Conservation (phyloP, 768 basidiomycete genomes). For the Suillus alpinus region DNA sequence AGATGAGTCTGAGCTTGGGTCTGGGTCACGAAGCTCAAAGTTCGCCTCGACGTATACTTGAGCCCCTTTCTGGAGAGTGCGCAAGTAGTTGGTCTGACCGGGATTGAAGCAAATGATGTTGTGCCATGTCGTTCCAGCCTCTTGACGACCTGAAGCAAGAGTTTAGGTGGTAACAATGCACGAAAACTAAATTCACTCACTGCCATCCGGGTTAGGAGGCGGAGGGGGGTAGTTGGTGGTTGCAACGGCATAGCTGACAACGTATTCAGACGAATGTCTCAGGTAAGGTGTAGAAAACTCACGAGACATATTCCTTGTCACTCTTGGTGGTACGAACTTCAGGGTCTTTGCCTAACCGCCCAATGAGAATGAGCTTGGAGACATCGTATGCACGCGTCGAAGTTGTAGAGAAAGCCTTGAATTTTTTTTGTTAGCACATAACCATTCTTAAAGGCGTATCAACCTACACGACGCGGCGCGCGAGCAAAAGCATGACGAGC, state of each 20-base stretch:
- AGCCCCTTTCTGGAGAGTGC: conserved; percentile 63
- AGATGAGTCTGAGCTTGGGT: conserved; percentile 58
- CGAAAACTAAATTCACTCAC: conserved; percentile 35
- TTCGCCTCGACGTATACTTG: conserved; percentile 80
- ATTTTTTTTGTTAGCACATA: background rate
- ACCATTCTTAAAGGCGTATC: background rate
- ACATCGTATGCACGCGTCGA: conserved; percentile 56
- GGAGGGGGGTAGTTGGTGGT: conserved; percentile 63
- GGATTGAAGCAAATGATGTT: conserved; percentile 72
- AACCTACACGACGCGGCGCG: conserved; percentile 47
- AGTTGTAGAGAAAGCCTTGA: conserved; percentile 65
- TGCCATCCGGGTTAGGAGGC: conserved; percentile 57
- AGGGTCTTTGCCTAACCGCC: conserved; percentile 69
- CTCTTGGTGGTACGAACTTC: conserved; percentile 65
- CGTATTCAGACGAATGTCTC: background rate
- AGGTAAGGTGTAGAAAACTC: conserved; percentile 25
- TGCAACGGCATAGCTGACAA: conserved; percentile 69
- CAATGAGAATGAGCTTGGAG: conserved; percentile 75
- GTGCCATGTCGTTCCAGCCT: conserved; percentile 68
- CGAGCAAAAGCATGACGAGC: conserved; percentile 45
- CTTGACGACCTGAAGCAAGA: conserved; percentile 45
- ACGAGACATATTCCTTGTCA: conserved; percentile 80
- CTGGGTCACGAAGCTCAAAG: conserved; percentile 75
- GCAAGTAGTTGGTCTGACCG: conserved; percentile 58
- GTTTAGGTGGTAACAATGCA: background rate